phyloP scores from a whole-genome alignment of 2,329 filamentous ascomycete species.

The Bimuria novae-zelandiae region DNA sequence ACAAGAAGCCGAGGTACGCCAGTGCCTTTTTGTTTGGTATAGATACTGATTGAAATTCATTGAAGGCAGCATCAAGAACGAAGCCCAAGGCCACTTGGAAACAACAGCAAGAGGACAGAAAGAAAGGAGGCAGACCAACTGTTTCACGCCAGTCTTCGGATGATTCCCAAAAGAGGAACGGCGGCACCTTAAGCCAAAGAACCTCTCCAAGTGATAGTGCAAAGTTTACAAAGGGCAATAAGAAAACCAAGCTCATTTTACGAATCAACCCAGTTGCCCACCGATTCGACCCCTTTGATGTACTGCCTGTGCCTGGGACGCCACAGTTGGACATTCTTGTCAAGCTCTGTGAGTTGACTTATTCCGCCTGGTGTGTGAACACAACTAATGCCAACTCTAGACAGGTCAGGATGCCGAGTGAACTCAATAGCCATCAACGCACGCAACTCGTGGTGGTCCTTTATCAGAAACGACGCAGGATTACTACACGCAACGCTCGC shows the following conservation, averaged over 20 bases:
- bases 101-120: not conserved
- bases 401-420: slow-evolving; percentile 18
- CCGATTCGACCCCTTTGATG: slow-evolving; percentile 31
- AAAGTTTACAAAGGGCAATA: not conserved
- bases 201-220: too few species aligned
- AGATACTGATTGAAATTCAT: too few species aligned
- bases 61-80: slow-evolving; percentile 1
- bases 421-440: slow-evolving; percentile 31
- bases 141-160: too few species aligned
- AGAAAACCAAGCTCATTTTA: slow-evolving; percentile 6
- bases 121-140: not conserved
- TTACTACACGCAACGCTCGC: slow-evolving; percentile 33
- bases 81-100: slow-evolving; percentile 1
- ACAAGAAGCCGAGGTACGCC: not conserved
- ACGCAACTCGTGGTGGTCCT: slow-evolving; percentile 27
- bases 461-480: slow-evolving; percentile 28
- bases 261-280: slow-evolving; percentile 18
- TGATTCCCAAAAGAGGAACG: too few species aligned
- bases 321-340: slow-evolving; percentile 26
- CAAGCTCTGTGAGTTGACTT: slow-evolving; percentile 25
- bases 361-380: not conserved
- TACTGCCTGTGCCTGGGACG: slow-evolving; percentile 28
- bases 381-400: slow-evolving; percentile 12
- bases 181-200: too few species aligned
- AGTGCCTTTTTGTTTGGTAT: not conserved